These are phyloP conservation scores for Rhynchosporium agropyri DNA, from an alignment of 2,329 filamentous ascomycete species.

Conservation along the genomic window DNA sequence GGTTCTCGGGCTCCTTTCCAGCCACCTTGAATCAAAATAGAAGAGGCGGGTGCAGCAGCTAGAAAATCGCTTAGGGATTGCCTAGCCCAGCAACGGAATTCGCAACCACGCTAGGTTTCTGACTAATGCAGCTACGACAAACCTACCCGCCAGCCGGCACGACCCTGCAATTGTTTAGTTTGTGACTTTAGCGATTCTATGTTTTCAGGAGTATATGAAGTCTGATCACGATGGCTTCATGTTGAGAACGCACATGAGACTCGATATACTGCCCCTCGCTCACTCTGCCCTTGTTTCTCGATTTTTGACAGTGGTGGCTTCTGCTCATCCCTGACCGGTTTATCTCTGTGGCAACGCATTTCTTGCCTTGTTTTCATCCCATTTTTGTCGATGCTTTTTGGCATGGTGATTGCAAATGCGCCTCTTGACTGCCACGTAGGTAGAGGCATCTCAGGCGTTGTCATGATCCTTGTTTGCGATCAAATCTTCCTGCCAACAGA, in stretches of 20 bases:
- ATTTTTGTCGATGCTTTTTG: constrained; percentile 6
- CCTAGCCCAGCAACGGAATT: neutral
- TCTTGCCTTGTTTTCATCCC: neutral
- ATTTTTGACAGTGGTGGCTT: neutral
- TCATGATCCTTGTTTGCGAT: too few relatives aligned
- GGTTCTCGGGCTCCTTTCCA: neutral
- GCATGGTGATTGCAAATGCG: neutral
- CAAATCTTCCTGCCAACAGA: too few relatives aligned
- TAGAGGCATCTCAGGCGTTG: too few relatives aligned
- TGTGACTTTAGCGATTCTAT: too few relatives aligned
- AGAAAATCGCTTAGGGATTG: neutral
- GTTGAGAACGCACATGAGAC: neutral
- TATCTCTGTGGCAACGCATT: neutral
- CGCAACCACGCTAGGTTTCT: too few relatives aligned
- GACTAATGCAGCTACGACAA: too few relatives aligned
- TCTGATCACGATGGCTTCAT: neutral
- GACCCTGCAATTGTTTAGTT: too few relatives aligned
- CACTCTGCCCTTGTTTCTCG: neutral
- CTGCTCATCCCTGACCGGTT: neutral
- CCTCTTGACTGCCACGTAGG: too few relatives aligned
- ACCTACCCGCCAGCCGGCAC: too few relatives aligned
- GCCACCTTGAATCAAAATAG: neutral
- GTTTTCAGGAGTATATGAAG: too few relatives aligned
- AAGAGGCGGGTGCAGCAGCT: too few relatives aligned
- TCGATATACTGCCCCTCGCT: neutral